A percentile compares a stretch with the other conserved stretches of the same genome.
Evolutionary conservation across 805 yeast genomes (phyloP).

Genomic region (Starmerella floris): DNA sequence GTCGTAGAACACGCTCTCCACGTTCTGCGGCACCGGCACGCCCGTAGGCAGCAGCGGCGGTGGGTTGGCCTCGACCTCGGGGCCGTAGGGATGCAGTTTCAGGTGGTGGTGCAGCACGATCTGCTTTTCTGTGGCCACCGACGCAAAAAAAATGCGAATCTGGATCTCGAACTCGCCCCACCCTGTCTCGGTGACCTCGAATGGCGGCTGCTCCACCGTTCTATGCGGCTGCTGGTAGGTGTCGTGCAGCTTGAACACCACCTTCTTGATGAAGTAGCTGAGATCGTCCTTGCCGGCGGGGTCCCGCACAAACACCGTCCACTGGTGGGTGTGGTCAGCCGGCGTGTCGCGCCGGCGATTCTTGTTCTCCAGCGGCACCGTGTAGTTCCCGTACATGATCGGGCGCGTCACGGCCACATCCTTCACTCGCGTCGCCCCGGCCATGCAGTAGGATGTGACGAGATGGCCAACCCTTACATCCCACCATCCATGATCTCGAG

Average conservation of each 20-base stretch:
- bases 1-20: slow-evolving; percentile 59
- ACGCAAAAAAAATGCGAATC: slow-evolving; percentile 70
- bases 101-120: slow-evolving; percentile 76
- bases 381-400: slow-evolving; percentile 66
- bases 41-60: slow-evolving; percentile 18
- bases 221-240: slow-evolving; percentile 83
- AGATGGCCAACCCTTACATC: background rate
- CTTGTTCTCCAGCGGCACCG: slow-evolving; percentile 46
- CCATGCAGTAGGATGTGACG: slow-evolving; percentile 2
- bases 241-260: slow-evolving; percentile 88
- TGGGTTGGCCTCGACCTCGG: slow-evolving; percentile 21
- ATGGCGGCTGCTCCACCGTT: slow-evolving; percentile 79
- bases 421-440: slow-evolving; percentile 23
- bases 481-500: background rate
- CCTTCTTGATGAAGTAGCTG: slow-evolving; percentile 71
- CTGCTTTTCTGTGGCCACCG: slow-evolving; percentile 81
- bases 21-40: slow-evolving; percentile 30
- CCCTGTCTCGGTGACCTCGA: slow-evolving; percentile 91
- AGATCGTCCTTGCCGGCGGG: slow-evolving; percentile 64
- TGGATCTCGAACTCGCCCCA: slow-evolving; percentile 98
- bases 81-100: slow-evolving; percentile 74
- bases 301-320: slow-evolving; percentile 85
- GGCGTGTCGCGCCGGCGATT: slow-evolving; percentile 53
- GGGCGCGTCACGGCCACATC: slow-evolving; percentile 65
- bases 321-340: slow-evolving; percentile 80